Evolutionary conservation across 345 rosid genomes (phyloP).

Genomic region (Microcos paniculata): DNA sequence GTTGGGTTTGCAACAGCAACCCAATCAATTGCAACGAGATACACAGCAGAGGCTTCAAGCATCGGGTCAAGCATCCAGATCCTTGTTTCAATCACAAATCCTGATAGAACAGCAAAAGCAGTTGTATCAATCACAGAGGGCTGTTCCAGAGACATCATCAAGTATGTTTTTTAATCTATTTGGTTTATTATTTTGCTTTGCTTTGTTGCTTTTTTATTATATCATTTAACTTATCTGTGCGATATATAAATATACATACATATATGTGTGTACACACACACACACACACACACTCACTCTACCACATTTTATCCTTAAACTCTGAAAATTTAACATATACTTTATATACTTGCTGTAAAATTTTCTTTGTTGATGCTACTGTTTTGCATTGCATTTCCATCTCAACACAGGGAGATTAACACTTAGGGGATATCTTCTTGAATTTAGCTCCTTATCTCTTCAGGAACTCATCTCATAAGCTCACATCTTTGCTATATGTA

Average conservation of each 20-base stretch:
- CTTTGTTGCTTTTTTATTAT: too few relatives aligned
- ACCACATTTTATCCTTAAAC: not conserved
- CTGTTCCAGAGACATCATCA: conserved; percentile 73
- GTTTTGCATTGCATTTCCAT: conserved; percentile 3
- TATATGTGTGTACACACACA: too few relatives aligned
- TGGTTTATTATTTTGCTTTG: too few relatives aligned
- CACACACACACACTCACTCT: too few relatives aligned
- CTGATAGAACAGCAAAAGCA: conserved; percentile 83
- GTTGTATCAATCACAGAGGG: conserved; percentile 72
- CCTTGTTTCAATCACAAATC: conserved; percentile 71
- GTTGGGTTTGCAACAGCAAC: conserved; percentile 70
- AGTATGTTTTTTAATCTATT: conserved; percentile 49
- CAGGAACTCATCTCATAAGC: not conserved
- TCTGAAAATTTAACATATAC: not conserved
- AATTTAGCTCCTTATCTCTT: not conserved
- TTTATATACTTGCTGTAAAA: not conserved
- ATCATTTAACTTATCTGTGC: too few relatives aligned
- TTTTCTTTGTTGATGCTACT: not conserved
- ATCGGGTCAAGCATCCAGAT: conserved; percentile 58
- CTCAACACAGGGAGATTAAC: not conserved
- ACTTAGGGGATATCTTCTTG: not conserved
- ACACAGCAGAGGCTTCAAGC: conserved; percentile 77
- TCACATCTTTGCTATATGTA: not conserved
- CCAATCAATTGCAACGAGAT: conserved; percentile 66
- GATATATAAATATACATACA: too few relatives aligned